phyloP scores from a whole-genome alignment of 2,329 filamentous ascomycete species.

The Claviceps humidiphila region DNA sequence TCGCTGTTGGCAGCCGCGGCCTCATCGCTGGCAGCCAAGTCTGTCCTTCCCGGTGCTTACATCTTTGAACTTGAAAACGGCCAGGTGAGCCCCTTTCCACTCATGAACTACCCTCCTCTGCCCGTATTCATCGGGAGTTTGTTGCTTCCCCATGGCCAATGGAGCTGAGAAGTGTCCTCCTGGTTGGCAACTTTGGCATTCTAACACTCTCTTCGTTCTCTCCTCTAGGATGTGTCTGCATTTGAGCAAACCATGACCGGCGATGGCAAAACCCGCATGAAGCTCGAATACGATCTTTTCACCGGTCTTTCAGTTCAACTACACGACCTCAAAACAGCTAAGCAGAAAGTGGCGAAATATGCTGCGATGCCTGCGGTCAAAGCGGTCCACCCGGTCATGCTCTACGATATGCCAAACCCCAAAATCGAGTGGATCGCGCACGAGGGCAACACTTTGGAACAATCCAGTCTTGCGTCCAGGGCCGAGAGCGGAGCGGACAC shows the following conservation, averaged over 20 bases:
- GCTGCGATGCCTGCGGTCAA: constrained; percentile 31
- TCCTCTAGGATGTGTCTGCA: constrained; percentile 7
- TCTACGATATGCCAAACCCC: constrained; percentile 31
- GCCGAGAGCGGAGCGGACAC: constrained; percentile 18
- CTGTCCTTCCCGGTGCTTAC: constrained; percentile 10
- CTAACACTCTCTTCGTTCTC: not conserved
- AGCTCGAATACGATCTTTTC: constrained; percentile 38
- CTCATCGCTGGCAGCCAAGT: constrained; percentile 4
- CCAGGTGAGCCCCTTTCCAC: constrained; percentile 7
- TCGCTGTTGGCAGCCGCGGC: constrained; percentile 8
- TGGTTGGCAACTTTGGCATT: too few relatives aligned
- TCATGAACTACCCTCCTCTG: not conserved
- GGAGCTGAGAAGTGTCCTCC: not conserved
- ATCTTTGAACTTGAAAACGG: constrained; percentile 11
- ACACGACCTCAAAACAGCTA: constrained; percentile 30
- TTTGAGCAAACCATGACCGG: constrained; percentile 10
- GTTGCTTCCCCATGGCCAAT: not conserved
- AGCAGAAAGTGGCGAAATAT: constrained; percentile 28
- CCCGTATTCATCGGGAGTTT: not conserved
- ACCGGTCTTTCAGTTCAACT: constrained; percentile 41
- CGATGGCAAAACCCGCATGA: constrained; percentile 32
- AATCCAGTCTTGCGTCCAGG: constrained; percentile 8
- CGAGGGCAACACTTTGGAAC: constrained; percentile 13
- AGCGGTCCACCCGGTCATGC: constrained; percentile 33
- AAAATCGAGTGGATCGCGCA: constrained; percentile 30